Conservation (phyloP, 805 yeast species). For the Spathaspora arborariae region DNA sequence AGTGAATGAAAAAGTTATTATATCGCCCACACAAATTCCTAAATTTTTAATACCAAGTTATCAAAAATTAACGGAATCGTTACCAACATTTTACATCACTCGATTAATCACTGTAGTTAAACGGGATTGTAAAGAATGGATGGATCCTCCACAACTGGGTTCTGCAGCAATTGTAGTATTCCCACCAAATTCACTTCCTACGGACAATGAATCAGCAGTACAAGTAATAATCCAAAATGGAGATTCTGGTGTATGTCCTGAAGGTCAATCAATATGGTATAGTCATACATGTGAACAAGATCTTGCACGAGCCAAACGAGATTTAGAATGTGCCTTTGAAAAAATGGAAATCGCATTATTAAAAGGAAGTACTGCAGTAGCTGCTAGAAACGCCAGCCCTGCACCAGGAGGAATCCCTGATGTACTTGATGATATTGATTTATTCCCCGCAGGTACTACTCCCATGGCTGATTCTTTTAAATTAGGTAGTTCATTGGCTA, state of each 20-base stretch:
- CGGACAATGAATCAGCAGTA: constrained; percentile 66
- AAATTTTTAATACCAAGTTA: constrained; percentile 39
- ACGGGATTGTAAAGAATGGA: constrained; percentile 89
- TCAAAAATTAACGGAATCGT: constrained; percentile 40
- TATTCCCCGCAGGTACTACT: constrained; percentile 18
- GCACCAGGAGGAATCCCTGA: constrained; percentile 11
- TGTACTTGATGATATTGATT: constrained; percentile 51
- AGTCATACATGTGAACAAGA: constrained; percentile 69
- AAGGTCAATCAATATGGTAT: constrained; percentile 89
- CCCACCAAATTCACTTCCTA: constrained; percentile 77
- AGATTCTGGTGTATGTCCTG: constrained; percentile 82
- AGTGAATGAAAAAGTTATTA: constrained; percentile 74
- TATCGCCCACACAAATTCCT: constrained; percentile 65
- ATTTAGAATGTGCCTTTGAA: constrained; percentile 73
- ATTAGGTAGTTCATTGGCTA: constrained; percentile 73
- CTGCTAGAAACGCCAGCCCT: not conserved
- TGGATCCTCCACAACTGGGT: constrained; percentile 63
- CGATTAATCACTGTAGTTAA: constrained; percentile 80
- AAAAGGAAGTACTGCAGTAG: constrained; percentile 58
- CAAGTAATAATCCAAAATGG: constrained; percentile 87
- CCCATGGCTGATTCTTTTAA: constrained; percentile 71
- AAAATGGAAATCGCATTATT: constrained; percentile 77
- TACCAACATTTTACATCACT: constrained; percentile 52
- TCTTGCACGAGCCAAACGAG: constrained; percentile 65
- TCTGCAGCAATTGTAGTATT: constrained; percentile 84